Conservation (phyloP, 768 basidiomycete species). For the Mycena crocata region DNA sequence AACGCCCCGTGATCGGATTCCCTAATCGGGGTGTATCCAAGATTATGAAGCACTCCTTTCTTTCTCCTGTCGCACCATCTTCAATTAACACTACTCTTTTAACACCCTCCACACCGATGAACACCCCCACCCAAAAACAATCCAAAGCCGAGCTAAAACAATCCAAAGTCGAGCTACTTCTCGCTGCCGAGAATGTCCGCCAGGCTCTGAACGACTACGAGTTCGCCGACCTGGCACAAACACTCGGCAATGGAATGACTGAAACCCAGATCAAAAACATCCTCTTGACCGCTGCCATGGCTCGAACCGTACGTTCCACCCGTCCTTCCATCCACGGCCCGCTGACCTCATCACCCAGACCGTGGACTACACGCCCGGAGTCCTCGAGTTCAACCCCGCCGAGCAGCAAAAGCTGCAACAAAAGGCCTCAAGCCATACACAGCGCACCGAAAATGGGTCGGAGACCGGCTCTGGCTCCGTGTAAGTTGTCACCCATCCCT, state of each 20-base stretch:
- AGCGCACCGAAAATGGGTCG: not conserved
- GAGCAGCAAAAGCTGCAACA: not conserved
- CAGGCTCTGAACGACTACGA: not conserved
- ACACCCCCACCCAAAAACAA: not conserved
- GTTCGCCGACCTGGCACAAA: not conserved
- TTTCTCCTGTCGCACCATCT: no score
- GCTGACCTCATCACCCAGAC: not conserved
- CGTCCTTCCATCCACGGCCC: not conserved
- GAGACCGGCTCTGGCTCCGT: not conserved
- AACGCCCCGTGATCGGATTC: no score
- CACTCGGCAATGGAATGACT: not conserved
- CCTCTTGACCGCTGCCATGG: not conserved
- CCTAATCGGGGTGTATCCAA: no score
- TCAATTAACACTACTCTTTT: no score
- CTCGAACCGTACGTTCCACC: constrained; percentile 1
- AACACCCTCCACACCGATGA: no score
- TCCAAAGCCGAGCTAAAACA: no score
- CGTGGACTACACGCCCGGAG: constrained; percentile 1
- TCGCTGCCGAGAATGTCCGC: not conserved
- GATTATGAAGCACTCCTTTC: no score
- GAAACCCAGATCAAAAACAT: not conserved
- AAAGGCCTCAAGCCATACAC: constrained; percentile 1
- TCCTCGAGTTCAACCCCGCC: not conserved
- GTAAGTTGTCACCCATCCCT: constrained; percentile 2
- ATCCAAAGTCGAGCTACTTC: constrained; percentile 4